Evolutionary conservation across 1,284 basidiomycete species (phyloP), one percentile per base, ranked within the genome.

Genomic region (Vanrija sp.): DNA sequence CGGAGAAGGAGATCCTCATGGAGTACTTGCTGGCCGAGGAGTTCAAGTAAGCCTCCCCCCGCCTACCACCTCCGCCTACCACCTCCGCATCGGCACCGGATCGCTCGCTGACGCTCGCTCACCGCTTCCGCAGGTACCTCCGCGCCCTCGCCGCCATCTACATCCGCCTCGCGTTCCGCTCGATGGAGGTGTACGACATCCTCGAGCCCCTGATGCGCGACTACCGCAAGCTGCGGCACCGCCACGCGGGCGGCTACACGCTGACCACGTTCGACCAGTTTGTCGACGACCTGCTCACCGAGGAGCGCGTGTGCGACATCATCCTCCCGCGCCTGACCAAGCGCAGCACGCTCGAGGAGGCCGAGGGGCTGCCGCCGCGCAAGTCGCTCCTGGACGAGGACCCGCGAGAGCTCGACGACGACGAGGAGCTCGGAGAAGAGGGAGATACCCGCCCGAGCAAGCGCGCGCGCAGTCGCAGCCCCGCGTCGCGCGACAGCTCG

Each of bases 11-110:
- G 74, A 98, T 98, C 57, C 73, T 98, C 45, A 77, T 96, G 5
- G 96, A 98, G 68, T 99, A 99, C 71, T 79, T 99, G 19, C 84
- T 86, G 56, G 92, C 90, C 3, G 90, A 95, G 57, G 95, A 98
- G 71, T 98, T 98, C 83, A 99, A 99, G 93, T 95, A 66, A 62
- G 87, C 80, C 8, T n/a, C n/a, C 36, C n/a, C 16, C 22, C 19
- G 15, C 16, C 22, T 46, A 16, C 12, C 22, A 8, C 25, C 4
- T 20, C 25, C 42, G 49, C 22, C 19, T 51, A 18, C 8, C 41
- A 35, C 20, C n/a, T 4, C 3, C n/a, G 24, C 23, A 39, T 12
- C n/a, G 10, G 5, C 18, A 35, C 6, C n/a, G 22, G 43, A 41
- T 14, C 27, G 24, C 24, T 42, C n/a, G 37, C 16, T 15, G 12